phyloP scores from a whole-genome alignment of 2,329 filamentous ascomycete genomes.

The Diaporthe sp. region DNA sequence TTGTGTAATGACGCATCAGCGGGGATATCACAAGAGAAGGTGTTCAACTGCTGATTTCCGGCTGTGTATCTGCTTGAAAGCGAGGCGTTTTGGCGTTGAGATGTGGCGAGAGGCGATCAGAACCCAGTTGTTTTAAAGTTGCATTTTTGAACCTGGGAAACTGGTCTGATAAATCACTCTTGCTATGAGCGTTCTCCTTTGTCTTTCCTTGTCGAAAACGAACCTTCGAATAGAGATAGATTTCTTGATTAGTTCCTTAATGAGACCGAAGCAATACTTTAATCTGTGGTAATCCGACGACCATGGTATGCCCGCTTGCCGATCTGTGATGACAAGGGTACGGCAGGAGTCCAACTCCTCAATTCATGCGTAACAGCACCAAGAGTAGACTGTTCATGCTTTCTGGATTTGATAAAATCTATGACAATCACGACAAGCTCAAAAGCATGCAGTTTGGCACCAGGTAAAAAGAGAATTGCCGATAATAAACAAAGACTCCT shows the following conservation, averaged over 20 bases:
- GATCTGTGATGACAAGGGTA: neutral
- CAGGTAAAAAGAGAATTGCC: neutral
- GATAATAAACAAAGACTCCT: neutral
- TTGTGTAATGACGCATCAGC: neutral
- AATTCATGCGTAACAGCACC: neutral
- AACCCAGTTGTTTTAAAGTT: neutral
- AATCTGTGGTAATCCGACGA: neutral
- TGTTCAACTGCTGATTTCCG: neutral
- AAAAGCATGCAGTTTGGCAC: too few relatives aligned
- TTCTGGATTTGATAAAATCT: too few relatives aligned
- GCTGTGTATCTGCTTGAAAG: neutral
- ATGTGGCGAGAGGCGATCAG: neutral
- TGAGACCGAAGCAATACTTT: conserved; percentile 19
- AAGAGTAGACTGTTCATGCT: too few relatives aligned
- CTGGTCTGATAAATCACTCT: neutral
- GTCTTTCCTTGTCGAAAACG: neutral
- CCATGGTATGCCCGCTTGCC: neutral
- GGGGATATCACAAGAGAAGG: neutral
- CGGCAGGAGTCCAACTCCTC: neutral
- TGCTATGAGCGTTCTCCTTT: neutral
- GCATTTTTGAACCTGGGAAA: neutral
- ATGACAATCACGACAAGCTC: too few relatives aligned
- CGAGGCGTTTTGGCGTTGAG: conserved; percentile 9
- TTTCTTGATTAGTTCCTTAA: neutral
- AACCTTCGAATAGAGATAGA: neutral